Evolutionary conservation across 805 yeast species (phyloP).

Genomic region (Candida coleopterorum): DNA sequence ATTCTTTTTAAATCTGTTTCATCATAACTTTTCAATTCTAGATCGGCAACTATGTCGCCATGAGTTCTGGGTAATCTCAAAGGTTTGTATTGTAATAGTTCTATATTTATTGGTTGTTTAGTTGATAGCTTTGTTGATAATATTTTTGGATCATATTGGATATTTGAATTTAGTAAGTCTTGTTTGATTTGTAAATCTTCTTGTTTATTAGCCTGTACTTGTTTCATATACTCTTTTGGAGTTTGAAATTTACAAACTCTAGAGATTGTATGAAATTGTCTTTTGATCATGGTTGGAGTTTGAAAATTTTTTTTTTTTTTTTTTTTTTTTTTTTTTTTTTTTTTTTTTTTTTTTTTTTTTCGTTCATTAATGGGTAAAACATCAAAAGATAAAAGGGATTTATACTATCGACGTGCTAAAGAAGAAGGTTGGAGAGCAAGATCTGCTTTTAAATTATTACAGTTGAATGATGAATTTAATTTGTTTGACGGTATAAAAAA

Average conservation of each 20-base stretch:
- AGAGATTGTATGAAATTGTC: conserved; percentile 1
- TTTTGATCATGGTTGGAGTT: conserved; percentile 1
- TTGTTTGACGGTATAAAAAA: conserved; percentile 67
- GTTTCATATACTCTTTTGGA: conserved; percentile 30
- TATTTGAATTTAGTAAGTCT: conserved; percentile 22
- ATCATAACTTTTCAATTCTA: conserved; percentile 69
- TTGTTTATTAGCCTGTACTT: conserved; percentile 19
- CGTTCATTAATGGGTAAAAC: conserved; percentile 72
- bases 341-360: background rate
- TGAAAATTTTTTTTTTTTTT: background rate
- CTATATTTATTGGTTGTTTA: conserved; percentile 81
- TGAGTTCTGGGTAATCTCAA: conserved; percentile 59
- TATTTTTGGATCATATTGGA: conserved; percentile 28
- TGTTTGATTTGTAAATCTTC: conserved; percentile 25
- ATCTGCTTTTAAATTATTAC: conserved; percentile 90
- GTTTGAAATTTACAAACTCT: conserved; percentile 14
- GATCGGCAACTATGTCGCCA: conserved; percentile 74
- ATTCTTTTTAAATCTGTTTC: conserved; percentile 67
- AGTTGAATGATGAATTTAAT: conserved; percentile 85
- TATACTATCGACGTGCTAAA: conserved; percentile 89
- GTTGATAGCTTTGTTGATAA: conserved; percentile 13
- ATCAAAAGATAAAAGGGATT: conserved; percentile 90
- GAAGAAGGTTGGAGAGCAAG: conserved; percentile 98
- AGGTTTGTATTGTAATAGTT: conserved; percentile 78
- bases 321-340: background rate